phyloP scores from a whole-genome alignment of 192 early-diverging fungal species.

The Backusella australiensis region DNA sequence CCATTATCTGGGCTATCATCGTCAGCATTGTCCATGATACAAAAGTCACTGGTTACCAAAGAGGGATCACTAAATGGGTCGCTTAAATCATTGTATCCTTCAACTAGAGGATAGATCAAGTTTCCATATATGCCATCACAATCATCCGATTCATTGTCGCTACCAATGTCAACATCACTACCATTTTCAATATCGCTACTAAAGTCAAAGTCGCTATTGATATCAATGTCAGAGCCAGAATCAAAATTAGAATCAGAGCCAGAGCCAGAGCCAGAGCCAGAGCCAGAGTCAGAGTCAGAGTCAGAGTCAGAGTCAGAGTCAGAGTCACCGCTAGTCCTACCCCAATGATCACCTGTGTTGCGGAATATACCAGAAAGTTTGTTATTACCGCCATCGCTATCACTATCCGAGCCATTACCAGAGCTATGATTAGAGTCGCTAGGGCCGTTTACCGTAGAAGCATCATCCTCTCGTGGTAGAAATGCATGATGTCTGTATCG shows the following conservation, averaged over 20 bases:
- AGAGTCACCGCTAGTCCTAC: not conserved
- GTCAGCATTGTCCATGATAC: not conserved
- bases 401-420: not conserved
- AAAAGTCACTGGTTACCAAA: not conserved
- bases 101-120: not conserved
- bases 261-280: not conserved
- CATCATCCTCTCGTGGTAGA: not conserved
- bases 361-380: not conserved
- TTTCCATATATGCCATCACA: not conserved
- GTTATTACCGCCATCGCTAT: not conserved
- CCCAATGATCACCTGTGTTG: not conserved
- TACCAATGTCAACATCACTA: not conserved
- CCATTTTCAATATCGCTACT: not conserved
- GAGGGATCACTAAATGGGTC: not conserved
- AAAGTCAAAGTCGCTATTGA: too few species aligned
- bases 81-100: not conserved
- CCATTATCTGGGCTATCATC: not conserved
- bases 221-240: not conserved
- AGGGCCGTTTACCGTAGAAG: not conserved
- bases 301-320: too few species aligned
- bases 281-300: not conserved
- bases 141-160: not conserved
- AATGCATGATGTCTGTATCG: not conserved
- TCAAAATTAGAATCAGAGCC: not conserved
- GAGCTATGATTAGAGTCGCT: not conserved